These are phyloP conservation scores for Carex sylvatica DNA, from an alignment of 202 grass and related monocot species.

Conservation along the genomic window DNA sequence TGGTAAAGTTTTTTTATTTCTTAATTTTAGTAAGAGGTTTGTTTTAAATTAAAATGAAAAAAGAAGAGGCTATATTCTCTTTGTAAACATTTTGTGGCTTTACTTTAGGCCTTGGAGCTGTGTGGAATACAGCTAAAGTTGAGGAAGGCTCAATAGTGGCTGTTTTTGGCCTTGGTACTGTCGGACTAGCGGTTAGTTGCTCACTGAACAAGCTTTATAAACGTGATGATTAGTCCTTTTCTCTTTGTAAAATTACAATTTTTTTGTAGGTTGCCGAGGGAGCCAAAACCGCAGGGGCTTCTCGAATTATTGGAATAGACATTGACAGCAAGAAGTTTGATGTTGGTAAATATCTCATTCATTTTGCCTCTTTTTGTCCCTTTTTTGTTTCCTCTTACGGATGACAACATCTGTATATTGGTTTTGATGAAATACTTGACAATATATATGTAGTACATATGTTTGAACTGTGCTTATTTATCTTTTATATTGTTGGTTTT, in stretches of 20 bases:
- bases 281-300: slow-evolving; percentile 85
- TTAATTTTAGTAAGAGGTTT: background rate
- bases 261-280: slow-evolving; percentile 83
- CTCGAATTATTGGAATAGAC: slow-evolving; percentile 92
- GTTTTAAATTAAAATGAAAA: background rate
- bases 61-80: background rate
- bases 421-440: background rate
- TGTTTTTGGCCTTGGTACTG: slow-evolving; percentile 94
- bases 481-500: background rate
- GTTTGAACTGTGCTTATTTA: background rate
- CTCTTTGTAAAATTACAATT: background rate
- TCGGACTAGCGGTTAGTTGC: slow-evolving; percentile 94
- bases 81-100: slow-evolving; percentile 15
- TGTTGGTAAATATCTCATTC: slow-evolving; percentile 44
- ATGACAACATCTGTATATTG: background rate
- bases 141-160: slow-evolving; percentile 81
- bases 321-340: slow-evolving; percentile 96
- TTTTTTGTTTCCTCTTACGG: background rate
- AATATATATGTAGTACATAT: background rate
- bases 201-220: background rate
- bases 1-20: background rate
- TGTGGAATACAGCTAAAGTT: slow-evolving; percentile 98
- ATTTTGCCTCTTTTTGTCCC: background rate
- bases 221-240: background rate
- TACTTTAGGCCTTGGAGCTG: slow-evolving; percentile 87